Percentiles rank a stretch among this genome's conserved stretches.
phyloP scores from a whole-genome alignment of 345 rosid species.

The Cardamine resedifolia region DNA sequence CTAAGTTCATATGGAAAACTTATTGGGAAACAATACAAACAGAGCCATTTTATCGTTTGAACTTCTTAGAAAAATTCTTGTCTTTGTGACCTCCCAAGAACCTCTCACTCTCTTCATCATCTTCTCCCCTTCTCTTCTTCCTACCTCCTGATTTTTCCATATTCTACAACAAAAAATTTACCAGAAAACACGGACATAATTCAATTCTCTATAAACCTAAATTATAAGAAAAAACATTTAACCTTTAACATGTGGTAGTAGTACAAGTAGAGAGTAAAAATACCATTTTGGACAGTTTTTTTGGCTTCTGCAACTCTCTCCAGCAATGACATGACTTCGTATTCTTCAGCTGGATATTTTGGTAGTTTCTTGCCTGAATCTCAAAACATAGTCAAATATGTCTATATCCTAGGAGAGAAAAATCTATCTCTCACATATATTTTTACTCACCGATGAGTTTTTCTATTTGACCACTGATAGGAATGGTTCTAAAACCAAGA shows the following conservation, averaged over 20 bases:
- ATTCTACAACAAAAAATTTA: slow-evolving; percentile 49
- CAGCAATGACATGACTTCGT: slow-evolving; percentile 65
- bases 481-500: slow-evolving; percentile 89
- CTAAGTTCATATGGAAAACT: not conserved
- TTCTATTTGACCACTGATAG: slow-evolving; percentile 96
- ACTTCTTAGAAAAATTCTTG: slow-evolving; percentile 49
- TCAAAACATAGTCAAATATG: slow-evolving; percentile 1
- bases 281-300: slow-evolving; percentile 63
- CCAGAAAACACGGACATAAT: too few relatives aligned
- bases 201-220: not conserved
- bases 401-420: not conserved
- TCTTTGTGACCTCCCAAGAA: slow-evolving; percentile 48
- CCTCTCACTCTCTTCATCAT: slow-evolving; percentile 61
- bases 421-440: not conserved
- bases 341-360: slow-evolving; percentile 67
- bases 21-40: not conserved
- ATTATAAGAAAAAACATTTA: not conserved
- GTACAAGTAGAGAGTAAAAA: not conserved
- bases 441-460: slow-evolving; percentile 71
- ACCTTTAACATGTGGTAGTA: not conserved
- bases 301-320: slow-evolving; percentile 73
- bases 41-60: slow-evolving; percentile 27
- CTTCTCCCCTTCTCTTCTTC: slow-evolving; percentile 54
- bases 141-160: slow-evolving; percentile 56
- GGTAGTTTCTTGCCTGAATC: slow-evolving; percentile 76